These are phyloP conservation scores for Fonsecaea erecta DNA, from an alignment of 2,329 filamentous ascomycete genomes.

Conservation along the genomic window DNA sequence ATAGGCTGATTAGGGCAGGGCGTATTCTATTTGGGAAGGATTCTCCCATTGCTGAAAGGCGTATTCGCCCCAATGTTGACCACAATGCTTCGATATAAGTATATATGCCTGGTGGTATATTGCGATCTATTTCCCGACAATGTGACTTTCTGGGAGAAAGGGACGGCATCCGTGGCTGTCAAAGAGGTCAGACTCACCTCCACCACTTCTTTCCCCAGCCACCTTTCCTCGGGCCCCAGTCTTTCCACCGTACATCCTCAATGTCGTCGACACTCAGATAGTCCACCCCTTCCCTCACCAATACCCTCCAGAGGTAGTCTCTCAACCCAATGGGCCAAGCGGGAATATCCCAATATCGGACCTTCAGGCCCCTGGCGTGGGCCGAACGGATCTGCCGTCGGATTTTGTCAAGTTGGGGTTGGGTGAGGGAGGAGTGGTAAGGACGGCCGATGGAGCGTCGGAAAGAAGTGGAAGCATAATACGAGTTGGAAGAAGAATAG, in stretches of 20 bases:
- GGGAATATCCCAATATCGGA: slow-evolving; percentile 63
- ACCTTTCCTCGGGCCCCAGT: slow-evolving; percentile 18
- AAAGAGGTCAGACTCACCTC: neutral
- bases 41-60: neutral
- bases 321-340: slow-evolving; percentile 59
- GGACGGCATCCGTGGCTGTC: neutral
- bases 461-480: slow-evolving; percentile 62
- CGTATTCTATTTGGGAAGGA: neutral
- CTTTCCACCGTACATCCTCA: slow-evolving; percentile 9
- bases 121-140: neutral
- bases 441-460: slow-evolving; percentile 44
- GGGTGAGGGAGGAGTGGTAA: slow-evolving; percentile 46
- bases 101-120: neutral
- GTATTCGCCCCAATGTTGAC: neutral
- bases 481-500: slow-evolving; percentile 58
- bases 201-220: slow-evolving; percentile 16
- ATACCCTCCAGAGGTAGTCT: slow-evolving; percentile 59
- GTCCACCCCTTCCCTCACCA: slow-evolving; percentile 60
- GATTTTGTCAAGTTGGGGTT: slow-evolving; percentile 52
- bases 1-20: neutral
- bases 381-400: slow-evolving; percentile 58
- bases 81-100: neutral
- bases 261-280: slow-evolving; percentile 64
- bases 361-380: slow-evolving; percentile 57
- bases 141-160: neutral